Percentiles rank a stretch among this genome's conserved stretches.
Conservation (phyloP, 352 stramenopile species). For the Detonula confervacea region DNA sequence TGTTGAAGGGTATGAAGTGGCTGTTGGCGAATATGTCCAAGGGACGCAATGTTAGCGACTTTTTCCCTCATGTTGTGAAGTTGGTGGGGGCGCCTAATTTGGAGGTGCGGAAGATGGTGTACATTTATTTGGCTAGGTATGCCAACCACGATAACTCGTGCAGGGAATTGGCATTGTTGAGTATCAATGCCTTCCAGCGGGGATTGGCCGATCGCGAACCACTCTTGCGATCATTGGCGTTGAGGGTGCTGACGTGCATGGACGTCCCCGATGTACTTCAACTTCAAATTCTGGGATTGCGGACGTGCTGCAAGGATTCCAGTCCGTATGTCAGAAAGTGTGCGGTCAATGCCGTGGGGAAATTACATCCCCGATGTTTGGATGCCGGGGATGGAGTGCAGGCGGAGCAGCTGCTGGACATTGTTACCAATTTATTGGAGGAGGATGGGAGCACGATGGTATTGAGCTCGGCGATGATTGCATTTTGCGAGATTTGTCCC, state of each 20-base stretch:
- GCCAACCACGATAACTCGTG: constrained; percentile 94
- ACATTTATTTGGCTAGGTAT: constrained; percentile 99
- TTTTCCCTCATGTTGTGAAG: constrained; percentile 98
- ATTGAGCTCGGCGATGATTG: constrained; percentile 92
- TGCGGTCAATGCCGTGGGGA: constrained; percentile 94
- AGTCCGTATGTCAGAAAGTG: constrained; percentile 98
- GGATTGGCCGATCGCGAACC: constrained; percentile 95
- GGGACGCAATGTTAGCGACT: constrained; percentile 95
- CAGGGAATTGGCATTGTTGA: constrained; percentile 95
- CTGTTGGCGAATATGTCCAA: constrained; percentile 97
- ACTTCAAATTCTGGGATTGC: constrained; percentile 97
- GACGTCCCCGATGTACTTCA: constrained; percentile 98
- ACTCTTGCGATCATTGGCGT: constrained; percentile 89
- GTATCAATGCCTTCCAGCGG: constrained; percentile 99
- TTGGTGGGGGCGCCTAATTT: constrained; percentile 89
- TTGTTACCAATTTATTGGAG: constrained; percentile 94
- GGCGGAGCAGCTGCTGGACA: constrained; percentile 90
- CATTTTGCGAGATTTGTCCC: constrained; percentile 95
- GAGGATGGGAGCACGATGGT: constrained; percentile 94
- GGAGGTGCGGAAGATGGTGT: constrained; percentile 99
- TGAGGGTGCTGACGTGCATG: constrained; percentile 97
- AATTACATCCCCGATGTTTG: constrained; percentile 86
- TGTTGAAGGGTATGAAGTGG: constrained; percentile 98
- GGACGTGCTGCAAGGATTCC: constrained; percentile 90
- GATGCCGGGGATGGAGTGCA: constrained; percentile 89